Evolutionary conservation across 305 asterid genomes (phyloP).

Genomic region (Nicotiana rustica): DNA sequence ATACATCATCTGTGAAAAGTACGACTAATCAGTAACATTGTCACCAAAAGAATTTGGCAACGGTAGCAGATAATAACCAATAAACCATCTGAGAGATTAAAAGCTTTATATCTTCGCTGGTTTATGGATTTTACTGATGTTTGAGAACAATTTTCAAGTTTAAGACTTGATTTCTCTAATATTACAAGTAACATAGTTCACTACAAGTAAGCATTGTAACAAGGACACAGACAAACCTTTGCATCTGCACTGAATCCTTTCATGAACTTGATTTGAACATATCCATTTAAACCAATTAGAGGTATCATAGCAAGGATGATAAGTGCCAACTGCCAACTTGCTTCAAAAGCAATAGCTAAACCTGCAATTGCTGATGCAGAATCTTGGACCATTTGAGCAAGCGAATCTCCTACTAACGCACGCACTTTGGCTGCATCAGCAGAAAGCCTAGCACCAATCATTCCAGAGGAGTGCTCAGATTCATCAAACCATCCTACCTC

Average conservation of each 20-base stretch:
- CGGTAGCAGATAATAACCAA: not conserved
- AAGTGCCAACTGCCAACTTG: slow-evolving; percentile 93
- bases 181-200: not conserved
- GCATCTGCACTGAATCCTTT: slow-evolving; percentile 96
- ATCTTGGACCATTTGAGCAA: slow-evolving; percentile 81
- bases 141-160: slow-evolving; percentile 3
- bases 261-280: slow-evolving; percentile 70
- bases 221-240: slow-evolving; percentile 54
- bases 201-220: not conserved
- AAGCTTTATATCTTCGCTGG: not conserved
- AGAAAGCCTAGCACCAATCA: slow-evolving; percentile 82
- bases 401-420: slow-evolving; percentile 84
- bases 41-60: not conserved
- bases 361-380: slow-evolving; percentile 64
- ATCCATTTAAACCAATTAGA: slow-evolving; percentile 72
- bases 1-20: slow-evolving; percentile 62
- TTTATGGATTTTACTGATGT: slow-evolving; percentile 14
- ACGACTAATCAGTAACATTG: not conserved
- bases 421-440: slow-evolving; percentile 88
- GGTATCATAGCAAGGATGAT: slow-evolving; percentile 84
- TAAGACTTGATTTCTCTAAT: not conserved
- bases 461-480: slow-evolving; percentile 50
- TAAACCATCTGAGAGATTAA: not conserved
- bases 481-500: slow-evolving; percentile 51
- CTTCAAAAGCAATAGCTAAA: slow-evolving; percentile 72